Evolutionary conservation across 2,329 filamentous ascomycete species (phyloP), one percentile per base, ranked within the genome.

Genomic region (Beauveria bassiana): DNA sequence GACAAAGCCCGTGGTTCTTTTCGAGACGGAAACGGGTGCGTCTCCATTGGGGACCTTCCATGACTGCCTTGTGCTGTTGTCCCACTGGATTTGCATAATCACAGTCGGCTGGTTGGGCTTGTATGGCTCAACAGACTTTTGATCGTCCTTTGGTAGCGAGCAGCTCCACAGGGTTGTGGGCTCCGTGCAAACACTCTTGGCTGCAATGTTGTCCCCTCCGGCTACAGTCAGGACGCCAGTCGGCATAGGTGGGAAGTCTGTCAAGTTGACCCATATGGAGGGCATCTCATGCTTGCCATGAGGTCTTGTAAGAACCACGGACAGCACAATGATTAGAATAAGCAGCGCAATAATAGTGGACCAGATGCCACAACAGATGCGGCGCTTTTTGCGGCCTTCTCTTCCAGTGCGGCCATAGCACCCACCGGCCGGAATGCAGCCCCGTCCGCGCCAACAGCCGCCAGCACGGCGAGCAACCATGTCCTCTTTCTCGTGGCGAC

Each of bases 161-260:
- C 93, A 98, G 70, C 89, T 96, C 93, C 93, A 98, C 60, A 95
- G 73, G 0, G 89, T 90, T 10, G 85, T 79, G 0, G 88, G 88
- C 8, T 80, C 77, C 4, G 93, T 86, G 67, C 93, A 98, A 7
- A 83, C 84, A 24, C 83, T 84, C 59, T 85, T 81, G n/a, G 84
- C 76, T 2, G 81, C 75, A 0, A 82, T 81, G 55, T 88, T 86
- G 66, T 90, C 83, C 0, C 91, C 85, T 5, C 88, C 88, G 18
- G 89, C 84, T 18, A 97, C 82, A 0, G 91, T 96, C 64, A 90
- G 81, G 20, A 93, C 81, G 0, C 93, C 93, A 0, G 90, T 93
- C 1, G 90, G 91, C 69, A 97, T 90, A 0, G 92, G 88, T 20
- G 93, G 93, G 66, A 90, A 96, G 56, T 87, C 86, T 1, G 93